These are phyloP conservation scores for Phyllosticta ampelicida DNA, from an alignment of 2,329 filamentous ascomycete species.

Conservation along the genomic window DNA sequence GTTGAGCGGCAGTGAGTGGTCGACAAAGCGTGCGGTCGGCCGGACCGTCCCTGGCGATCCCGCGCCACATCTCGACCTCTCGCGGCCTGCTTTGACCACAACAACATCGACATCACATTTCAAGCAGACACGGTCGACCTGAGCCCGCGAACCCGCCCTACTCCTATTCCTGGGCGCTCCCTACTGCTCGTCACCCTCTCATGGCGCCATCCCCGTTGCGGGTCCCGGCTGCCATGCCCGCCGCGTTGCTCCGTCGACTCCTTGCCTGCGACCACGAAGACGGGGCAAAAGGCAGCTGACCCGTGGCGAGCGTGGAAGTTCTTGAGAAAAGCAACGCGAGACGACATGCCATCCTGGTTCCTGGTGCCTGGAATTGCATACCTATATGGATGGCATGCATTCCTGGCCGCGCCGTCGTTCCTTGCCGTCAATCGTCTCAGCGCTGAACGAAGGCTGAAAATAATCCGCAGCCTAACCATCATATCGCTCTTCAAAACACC, in stretches of 20 bases:
- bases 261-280: neutral
- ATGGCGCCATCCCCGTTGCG: neutral
- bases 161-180: no score
- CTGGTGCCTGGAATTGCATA: neutral
- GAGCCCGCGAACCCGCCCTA: neutral
- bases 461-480: neutral
- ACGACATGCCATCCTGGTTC: neutral
- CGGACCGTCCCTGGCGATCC: neutral
- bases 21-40: neutral
- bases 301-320: neutral
- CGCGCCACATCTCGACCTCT: neutral
- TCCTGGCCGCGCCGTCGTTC: neutral
- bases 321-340: neutral
- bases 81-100: neutral
- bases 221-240: neutral
- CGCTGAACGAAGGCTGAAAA: neutral
- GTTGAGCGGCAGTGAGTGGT: neutral
- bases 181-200: neutral
- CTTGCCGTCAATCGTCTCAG: neutral
- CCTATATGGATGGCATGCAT: neutral
- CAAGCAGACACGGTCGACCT: neutral
- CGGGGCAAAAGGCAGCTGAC: neutral
- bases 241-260: neutral
- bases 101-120: neutral
- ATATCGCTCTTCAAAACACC: neutral